phyloP scores from a whole-genome alignment of 139 green algal genomes.

The Chlorella vulgaris region DNA sequence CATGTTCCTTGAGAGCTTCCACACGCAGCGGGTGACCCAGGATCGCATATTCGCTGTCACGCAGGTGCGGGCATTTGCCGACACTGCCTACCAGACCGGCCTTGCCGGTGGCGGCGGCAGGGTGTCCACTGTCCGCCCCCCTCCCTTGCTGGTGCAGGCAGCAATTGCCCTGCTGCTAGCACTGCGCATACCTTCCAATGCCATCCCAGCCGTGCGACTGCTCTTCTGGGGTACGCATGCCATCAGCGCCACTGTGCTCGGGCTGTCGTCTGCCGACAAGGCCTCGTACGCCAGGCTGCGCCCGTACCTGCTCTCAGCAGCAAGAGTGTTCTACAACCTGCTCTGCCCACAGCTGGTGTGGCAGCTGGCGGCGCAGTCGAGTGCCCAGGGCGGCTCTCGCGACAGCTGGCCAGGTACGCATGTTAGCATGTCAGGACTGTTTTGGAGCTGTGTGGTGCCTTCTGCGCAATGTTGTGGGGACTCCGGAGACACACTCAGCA shows the following conservation, averaged over 20 bases:
- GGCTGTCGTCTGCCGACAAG: neutral
- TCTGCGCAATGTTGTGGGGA: too few species aligned
- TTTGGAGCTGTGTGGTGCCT: neutral
- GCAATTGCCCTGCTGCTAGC: neutral
- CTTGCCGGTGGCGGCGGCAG: neutral
- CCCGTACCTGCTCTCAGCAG: neutral
- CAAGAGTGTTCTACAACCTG: neutral
- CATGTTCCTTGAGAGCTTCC: neutral
- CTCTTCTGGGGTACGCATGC: neutral
- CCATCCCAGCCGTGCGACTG: neutral
- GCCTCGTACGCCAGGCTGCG: neutral
- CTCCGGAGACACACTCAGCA: neutral
- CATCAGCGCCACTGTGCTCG: neutral
- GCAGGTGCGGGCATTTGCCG: neutral
- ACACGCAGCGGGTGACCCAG: neutral
- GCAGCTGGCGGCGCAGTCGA: slow-evolving; percentile 1
- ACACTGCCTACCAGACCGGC: neutral
- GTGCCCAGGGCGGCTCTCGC: neutral
- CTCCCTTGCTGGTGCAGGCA: neutral
- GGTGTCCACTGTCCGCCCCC: neutral
- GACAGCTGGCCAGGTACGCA: slow-evolving; percentile 6
- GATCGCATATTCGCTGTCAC: slow-evolving; percentile 4
- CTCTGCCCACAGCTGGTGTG: slow-evolving; percentile 9
- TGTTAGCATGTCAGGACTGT: neutral
- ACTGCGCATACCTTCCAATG: neutral